phyloP scores from a whole-genome alignment of 2,329 filamentous ascomycete species.

The Zasmidium citrigriseum region DNA sequence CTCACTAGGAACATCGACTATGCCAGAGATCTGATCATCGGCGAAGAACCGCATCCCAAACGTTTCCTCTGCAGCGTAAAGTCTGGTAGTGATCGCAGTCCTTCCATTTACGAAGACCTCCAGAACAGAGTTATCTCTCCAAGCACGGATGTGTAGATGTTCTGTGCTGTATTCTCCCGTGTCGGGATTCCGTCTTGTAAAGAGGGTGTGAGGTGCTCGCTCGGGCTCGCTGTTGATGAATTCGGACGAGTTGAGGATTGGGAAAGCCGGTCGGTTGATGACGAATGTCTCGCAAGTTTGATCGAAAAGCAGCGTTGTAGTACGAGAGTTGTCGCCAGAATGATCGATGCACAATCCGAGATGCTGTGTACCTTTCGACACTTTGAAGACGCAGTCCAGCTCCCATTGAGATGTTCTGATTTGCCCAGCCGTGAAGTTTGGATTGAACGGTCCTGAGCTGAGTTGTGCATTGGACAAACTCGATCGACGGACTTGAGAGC shows the following conservation, averaged over 20 bases:
- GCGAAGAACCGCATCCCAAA: slow-evolving; percentile 28
- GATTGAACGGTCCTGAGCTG: not conserved
- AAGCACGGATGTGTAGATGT: slow-evolving; percentile 42
- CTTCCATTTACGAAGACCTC: slow-evolving; percentile 51
- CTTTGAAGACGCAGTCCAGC: slow-evolving; percentile 23
- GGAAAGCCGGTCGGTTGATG: slow-evolving; percentile 42
- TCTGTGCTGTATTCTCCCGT: slow-evolving; percentile 23
- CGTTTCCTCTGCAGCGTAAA: slow-evolving; percentile 29
- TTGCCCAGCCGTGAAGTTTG: slow-evolving; percentile 11
- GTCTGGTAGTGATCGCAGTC: slow-evolving; percentile 42
- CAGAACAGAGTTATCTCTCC: slow-evolving; percentile 46
- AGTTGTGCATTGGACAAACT: slow-evolving; percentile 5
- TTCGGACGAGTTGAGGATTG: slow-evolving; percentile 32
- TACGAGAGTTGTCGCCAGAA: slow-evolving; percentile 24
- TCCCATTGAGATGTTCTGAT: slow-evolving; percentile 25
- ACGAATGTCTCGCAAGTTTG: slow-evolving; percentile 42
- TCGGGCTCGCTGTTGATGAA: slow-evolving; percentile 32
- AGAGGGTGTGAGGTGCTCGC: slow-evolving; percentile 50
- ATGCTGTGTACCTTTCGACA: slow-evolving; percentile 21
- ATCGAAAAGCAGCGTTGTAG: slow-evolving; percentile 44
- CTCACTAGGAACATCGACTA: slow-evolving; percentile 13
- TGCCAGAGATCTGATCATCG: slow-evolving; percentile 15
- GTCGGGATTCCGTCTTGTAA: slow-evolving; percentile 32
- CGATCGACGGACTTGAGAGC: slow-evolving; percentile 11
- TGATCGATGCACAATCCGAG: slow-evolving; percentile 28